Base-by-base conservation (phyloP, 768 basidiomycete species). In the Panus rudis region DNA sequence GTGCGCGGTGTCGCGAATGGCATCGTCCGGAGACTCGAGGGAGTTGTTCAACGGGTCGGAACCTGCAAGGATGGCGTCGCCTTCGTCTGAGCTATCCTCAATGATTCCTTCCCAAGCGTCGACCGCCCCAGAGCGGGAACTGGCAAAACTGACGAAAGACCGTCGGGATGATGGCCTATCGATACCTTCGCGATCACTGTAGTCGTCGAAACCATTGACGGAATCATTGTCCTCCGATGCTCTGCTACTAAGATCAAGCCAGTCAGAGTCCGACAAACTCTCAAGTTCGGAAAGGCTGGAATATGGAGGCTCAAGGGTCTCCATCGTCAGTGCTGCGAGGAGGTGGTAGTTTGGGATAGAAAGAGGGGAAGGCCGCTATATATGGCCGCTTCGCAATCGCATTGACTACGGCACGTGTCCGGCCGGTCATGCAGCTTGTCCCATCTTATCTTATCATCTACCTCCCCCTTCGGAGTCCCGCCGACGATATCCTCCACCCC, bases 21-120 rank as follows among this genome's bases (percentile, higher is more conserved):
- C 46, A 12, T 34, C 24, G 20, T 46, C 47, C 3, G 39, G 48
- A 45, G 54, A 24, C 45, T 52, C 56, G 48, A 50, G 57, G 57
- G 54, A 50, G 48, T 39, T 38, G 48, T 40, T 51, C 28, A 31
- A 25, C 52, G 47, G 30, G 37, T 33, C 39, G 34, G 39, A 26
- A 10, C 28, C 25, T 24, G 38, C 42, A 19, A 45, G 39, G 32
- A 34, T 16, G 14, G 46, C 43, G 12, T 52, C 49, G 22, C 52
- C 64, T 50, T 79, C 78, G 52, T 78, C 81, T 33, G 70, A 65
- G 49, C 64, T 69, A 53, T 79, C 81, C 37, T 83, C 81, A 46
- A 79, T 74, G 50, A 84, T 70, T 39, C 85, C 85, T 55, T 86
- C 84, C 86, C 86, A 89, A 1, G 75, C 78, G 22, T 86, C 83